Percentiles rank a stretch among this genome's conserved stretches.
These are phyloP conservation scores for Fusarium verrucosum DNA, from an alignment of 2,329 filamentous ascomycete species.

Conservation along the genomic window DNA sequence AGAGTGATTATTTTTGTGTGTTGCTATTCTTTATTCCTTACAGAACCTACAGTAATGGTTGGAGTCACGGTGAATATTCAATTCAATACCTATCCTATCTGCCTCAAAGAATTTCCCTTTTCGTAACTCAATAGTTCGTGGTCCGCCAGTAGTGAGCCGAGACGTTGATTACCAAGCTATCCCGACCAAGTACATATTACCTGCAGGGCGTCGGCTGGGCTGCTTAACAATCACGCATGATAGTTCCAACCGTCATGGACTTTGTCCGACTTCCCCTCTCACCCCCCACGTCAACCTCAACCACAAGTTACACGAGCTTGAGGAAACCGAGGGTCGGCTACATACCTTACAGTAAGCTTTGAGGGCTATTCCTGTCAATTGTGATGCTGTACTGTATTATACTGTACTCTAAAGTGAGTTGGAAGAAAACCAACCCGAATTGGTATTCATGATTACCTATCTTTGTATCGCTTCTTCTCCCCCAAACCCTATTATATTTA, in stretches of 20 bases:
- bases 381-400: too few relatives aligned
- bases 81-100: neutral
- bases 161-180: constrained; percentile 25
- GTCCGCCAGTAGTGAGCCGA: neutral
- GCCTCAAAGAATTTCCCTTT: neutral
- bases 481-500: too few relatives aligned
- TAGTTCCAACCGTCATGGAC: constrained; percentile 32
- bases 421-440: neutral
- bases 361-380: too few relatives aligned
- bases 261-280: constrained; percentile 28
- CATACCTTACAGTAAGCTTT: neutral
- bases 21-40: neutral
- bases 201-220: neutral
- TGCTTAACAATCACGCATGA: constrained; percentile 44
- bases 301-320: constrained; percentile 9
- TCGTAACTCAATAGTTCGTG: neutral
- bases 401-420: too few relatives aligned
- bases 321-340: neutral
- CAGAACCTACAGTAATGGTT: neutral
- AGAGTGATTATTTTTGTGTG: neutral
- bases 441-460: too few relatives aligned
- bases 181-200: constrained; percentile 8
- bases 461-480: neutral
- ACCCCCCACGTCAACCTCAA: constrained; percentile 25
- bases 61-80: neutral